Evolutionary conservation across 345 rosid genomes (phyloP).

Genomic region (Zanthoxylum bungeanum): DNA sequence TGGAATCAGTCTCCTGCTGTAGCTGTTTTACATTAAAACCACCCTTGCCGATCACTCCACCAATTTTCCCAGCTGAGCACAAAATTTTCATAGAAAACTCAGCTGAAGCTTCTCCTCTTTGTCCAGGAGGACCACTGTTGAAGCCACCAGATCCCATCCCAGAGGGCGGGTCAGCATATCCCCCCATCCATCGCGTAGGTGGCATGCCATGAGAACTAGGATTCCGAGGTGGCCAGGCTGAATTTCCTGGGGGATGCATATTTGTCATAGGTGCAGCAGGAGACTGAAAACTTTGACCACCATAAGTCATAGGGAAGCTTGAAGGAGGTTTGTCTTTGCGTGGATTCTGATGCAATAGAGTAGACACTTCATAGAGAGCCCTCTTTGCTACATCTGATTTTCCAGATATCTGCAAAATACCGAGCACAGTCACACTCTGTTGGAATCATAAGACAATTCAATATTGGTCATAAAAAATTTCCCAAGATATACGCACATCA

Average conservation of each 20-base stretch:
- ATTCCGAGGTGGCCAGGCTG: conserved; percentile 32
- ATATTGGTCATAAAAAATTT: neutral
- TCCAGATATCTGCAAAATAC: conserved; percentile 58
- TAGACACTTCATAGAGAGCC: conserved; percentile 57
- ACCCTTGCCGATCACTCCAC: conserved; percentile 65
- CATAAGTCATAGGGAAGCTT: conserved; percentile 27
- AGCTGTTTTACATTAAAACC: conserved; percentile 48
- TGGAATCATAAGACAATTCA: conserved; percentile 9
- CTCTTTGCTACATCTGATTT: conserved; percentile 40
- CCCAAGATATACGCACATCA: neutral
- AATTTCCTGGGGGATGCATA: conserved; percentile 27
- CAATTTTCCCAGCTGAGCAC: conserved; percentile 50
- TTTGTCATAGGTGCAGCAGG: conserved; percentile 29
- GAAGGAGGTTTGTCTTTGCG: conserved; percentile 41
- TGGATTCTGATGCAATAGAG: conserved; percentile 53
- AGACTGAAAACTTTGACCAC: conserved; percentile 31
- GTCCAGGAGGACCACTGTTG: conserved; percentile 32
- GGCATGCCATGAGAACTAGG: conserved; percentile 29
- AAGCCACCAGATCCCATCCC: conserved; percentile 34
- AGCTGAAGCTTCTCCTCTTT: conserved; percentile 39
- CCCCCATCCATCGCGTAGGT: conserved; percentile 35
- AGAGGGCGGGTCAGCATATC: conserved; percentile 25
- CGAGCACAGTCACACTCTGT: conserved; percentile 15
- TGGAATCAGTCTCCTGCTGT: conserved; percentile 55
- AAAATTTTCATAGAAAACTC: conserved; percentile 59